Conservation (phyloP, 2,329 filamentous ascomycete genomes). For the Colletotrichum graminicola region DNA sequence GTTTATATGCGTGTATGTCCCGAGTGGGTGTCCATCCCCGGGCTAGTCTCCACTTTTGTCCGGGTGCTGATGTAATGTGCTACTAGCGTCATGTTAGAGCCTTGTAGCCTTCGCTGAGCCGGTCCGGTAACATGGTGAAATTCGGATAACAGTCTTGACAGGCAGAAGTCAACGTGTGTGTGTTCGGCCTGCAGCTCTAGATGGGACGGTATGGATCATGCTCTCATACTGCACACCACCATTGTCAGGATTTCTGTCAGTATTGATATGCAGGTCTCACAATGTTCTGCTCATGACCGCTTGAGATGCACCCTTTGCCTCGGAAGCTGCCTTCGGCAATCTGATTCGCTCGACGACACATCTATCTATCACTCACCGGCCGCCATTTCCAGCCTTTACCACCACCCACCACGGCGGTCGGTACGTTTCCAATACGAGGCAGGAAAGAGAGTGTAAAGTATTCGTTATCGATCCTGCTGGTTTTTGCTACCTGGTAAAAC, state of each 20-base stretch:
- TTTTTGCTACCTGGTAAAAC: conserved; percentile 3
- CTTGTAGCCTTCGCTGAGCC: conserved; percentile 27
- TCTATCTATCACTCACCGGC: conserved; percentile 10
- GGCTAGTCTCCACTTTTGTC: background rate
- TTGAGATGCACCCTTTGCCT: conserved; percentile 18
- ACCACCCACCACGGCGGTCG: conserved; percentile 1
- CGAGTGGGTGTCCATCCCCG: conserved; percentile 36
- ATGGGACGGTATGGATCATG: conserved; percentile 39
- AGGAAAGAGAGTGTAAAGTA: background rate
- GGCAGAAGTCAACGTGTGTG: conserved; percentile 29
- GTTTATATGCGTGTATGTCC: conserved; percentile 37
- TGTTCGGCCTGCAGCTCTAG: conserved; percentile 32
- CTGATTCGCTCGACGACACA: conserved; percentile 20
- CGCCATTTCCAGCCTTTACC: conserved; percentile 1
- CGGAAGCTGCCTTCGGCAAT: conserved; percentile 5
- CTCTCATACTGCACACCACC: conserved; percentile 33
- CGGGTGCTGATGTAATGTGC: conserved; percentile 39
- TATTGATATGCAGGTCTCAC: conserved; percentile 39
- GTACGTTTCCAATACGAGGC: background rate
- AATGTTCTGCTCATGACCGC: conserved; percentile 30
- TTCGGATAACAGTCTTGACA: conserved; percentile 30
- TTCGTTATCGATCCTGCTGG: background rate
- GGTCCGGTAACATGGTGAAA: conserved; percentile 1
- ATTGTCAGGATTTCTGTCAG: conserved; percentile 16
- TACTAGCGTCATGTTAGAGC: conserved; percentile 23